These are phyloP conservation scores for Papiliotrema flavescens DNA, from an alignment of 1,284 basidiomycete species.

Conservation along the genomic window DNA sequence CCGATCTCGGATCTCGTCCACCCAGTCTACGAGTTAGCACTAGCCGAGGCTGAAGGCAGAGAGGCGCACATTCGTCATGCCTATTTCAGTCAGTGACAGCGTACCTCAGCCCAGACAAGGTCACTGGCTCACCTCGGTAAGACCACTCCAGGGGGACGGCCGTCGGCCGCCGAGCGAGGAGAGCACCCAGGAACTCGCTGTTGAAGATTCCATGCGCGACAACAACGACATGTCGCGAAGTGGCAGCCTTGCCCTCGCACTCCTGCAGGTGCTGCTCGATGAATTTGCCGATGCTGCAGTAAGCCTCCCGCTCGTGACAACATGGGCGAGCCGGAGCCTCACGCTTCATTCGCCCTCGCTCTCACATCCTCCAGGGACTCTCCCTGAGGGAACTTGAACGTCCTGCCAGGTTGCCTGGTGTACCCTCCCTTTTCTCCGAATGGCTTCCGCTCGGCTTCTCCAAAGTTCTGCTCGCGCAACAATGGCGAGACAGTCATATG, in stretches of 20 bases:
- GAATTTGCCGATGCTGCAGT: constrained; percentile 26
- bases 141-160: constrained; percentile 43
- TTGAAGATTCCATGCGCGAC: constrained; percentile 52
- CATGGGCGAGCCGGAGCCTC: constrained; percentile 9
- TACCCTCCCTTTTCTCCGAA: constrained; percentile 37
- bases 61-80: constrained; percentile 49
- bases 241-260: constrained; percentile 21
- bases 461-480: constrained; percentile 48
- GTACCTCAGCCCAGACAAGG: neutral
- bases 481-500: constrained; percentile 33
- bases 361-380: constrained; percentile 48
- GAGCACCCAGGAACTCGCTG: constrained; percentile 43
- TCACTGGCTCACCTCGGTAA: constrained; percentile 32
- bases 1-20: constrained; percentile 52
- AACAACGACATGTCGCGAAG: constrained; percentile 35
- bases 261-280: constrained; percentile 40
- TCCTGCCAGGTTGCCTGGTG: constrained; percentile 33
- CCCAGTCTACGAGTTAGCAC: constrained; percentile 40
- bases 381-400: constrained; percentile 40
- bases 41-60: neutral
- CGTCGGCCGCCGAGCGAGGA: constrained; percentile 41
- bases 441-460: constrained; percentile 32
- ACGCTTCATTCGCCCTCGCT: constrained; percentile 44
- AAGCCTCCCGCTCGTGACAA: neutral
- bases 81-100: constrained; percentile 8